Evolutionary conservation across 176 grass and related monocot genomes (phyloP), one percentile per base, ranked within the genome.

Genomic region (Musa beccarii): DNA sequence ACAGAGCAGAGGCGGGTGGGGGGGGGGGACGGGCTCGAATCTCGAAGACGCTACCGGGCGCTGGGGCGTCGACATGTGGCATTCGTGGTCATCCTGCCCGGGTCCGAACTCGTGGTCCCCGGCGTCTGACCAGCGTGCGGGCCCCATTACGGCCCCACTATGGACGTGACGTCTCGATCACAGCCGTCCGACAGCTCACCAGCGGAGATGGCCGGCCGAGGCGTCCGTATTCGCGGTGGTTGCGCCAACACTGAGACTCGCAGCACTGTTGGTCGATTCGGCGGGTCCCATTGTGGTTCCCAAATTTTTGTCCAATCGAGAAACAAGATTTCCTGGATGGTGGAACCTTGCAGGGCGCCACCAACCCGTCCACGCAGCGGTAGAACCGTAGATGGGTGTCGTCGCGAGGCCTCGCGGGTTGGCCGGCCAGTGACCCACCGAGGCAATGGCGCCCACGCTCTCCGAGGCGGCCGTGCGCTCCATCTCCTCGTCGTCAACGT

Each of bases 81-180:
- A 4, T 23, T 23, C 13, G 63, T 28, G 63, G 23, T 1, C 3
- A 21, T 23, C 13, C 9, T 0, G 22, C n/a, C 10, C 22, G 26
- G 9, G 23, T 1, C 11, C 63, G 23, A 66, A 66, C 23, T 26
- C 63, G 22, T 11, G 6, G 22, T 59, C 9, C 57, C 13, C 57
- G 19, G 57, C 57, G 57, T 19, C 57, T 59, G 57, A 59, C 57
- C 15, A 8, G 19, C 63, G 24, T 9, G 23, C 12, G 63, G 63
- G 63, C 63, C 63, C 63, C 63, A 51, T 22, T 5, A 2, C 7
- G 63, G 63, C 63, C 63, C 63, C 63, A 51, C 51, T 10, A 2
- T 9, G 53, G 82, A 85, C 64, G 83, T 79, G 82, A 79, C 72
- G 83, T 80, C 72, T 76, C 77, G 72, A 75, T 84, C 76, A 51